Base-by-base conservation (phyloP, 2,329 filamentous ascomycete species). In the Zopfia rhizophila region DNA sequence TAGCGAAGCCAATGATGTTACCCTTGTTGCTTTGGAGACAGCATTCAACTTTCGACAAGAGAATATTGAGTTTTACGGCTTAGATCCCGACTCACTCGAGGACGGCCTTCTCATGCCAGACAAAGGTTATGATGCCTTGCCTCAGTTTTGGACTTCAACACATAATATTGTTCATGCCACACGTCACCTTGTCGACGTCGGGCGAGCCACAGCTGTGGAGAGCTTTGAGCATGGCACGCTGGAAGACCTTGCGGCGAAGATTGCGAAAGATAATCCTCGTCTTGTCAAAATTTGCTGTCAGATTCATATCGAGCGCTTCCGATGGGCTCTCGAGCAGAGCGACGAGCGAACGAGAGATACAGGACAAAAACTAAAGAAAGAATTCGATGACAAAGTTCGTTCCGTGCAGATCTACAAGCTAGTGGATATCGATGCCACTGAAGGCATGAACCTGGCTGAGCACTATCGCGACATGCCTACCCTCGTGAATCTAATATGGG, bases 131-230 rank as follows among this genome's bases (percentile, higher is more conserved):
- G 80, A 86, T 14, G 83, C 80, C 8, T 78, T 97, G 7, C 83
- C 88, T 0, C 86, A 90, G 48, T 89, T 92, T 31, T 99, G 94
- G 94, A 97, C 92, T 0, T 91, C 90, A 12, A 84, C 82, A 1
- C 64, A 72, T 43, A 73, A 73, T 31, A 70, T 78, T 22, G 69
- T 78, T 32, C 70, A 69, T 36, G 66, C 72, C 5, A 63, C 58
- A 43, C 65, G 66, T 21, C 65, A 65, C 23, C 65, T 78, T 18
- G 61, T 75, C n/a, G 55, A 73, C 16, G 57, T 74, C 7, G 73
- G 75, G 14, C 74, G 75, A 12, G 68, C 71, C 14, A 55, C 73
- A 14, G 69, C 74, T 1, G 62, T 70, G 18, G 61, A 72, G 28
- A 69, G 67, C 42, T 78, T 69, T 43, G 72, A 75, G 42, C 55